phyloP scores from a whole-genome alignment of 441 rosid genomes.

The Euphorbia celastroides region DNA sequence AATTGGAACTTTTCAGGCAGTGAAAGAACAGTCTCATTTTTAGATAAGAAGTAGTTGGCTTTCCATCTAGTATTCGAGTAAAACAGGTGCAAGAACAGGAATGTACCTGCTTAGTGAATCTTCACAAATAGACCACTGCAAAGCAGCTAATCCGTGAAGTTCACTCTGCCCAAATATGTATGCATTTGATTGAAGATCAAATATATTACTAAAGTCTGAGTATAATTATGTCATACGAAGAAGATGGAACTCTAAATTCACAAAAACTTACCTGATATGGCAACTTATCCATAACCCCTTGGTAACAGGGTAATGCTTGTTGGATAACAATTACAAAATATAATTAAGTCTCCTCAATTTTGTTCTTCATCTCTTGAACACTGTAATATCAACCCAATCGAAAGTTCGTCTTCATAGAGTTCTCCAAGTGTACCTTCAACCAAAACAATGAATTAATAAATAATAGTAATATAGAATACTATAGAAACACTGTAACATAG shows the following conservation, averaged over 20 bases:
- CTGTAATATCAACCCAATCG: too few species aligned
- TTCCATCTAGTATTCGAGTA: not conserved
- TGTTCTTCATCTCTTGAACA: too few species aligned
- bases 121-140: conserved; percentile 91
- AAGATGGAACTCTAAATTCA: not conserved
- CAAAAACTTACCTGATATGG: conserved; percentile 61
- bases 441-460: too few species aligned
- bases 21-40: not conserved
- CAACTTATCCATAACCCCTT: conserved; percentile 59
- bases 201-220: too few species aligned
- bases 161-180: conserved; percentile 63
- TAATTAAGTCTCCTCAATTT: too few species aligned
- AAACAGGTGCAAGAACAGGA: not conserved
- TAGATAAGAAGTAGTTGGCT: not conserved
- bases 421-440: too few species aligned
- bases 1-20: not conserved
- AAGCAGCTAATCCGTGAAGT: conserved; percentile 87
- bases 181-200: conserved; percentile 5
- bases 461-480: too few species aligned
- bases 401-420: too few species aligned
- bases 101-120: conserved; percentile 71
- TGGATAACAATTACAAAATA: too few species aligned
- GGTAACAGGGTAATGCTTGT: conserved; percentile 57
- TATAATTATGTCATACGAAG: not conserved
- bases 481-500: too few species aligned